Evolutionary conservation across 176 grass and related monocot species (phyloP).

Genomic region (barley (Hordeum vulgare)): MorexV3_pseudomolecules_assembly NC_058520.1:545732570-545733069

Average conservation of each 20-base stretch:
- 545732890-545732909: background rate
- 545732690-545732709: background rate
- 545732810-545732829: background rate
- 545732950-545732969: conserved; percentile 1
- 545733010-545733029: conserved; percentile 11
- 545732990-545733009: conserved; percentile 23
- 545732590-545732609: background rate
- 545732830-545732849: background rate
- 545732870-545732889: background rate
- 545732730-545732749: background rate
- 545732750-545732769: background rate
- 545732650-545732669: background rate
- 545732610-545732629: background rate
- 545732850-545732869: conserved; percentile 16
- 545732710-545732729: background rate
- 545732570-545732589: background rate
- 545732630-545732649: background rate
- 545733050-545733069: background rate
- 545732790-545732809: background rate
- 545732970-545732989: conserved; percentile 20
- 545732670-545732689: background rate
- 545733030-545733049: background rate
- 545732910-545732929: background rate
- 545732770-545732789: background rate
- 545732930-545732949: conserved; percentile 2